phyloP scores from a whole-genome alignment of 257 asterid genomes.

The Fraxinus cuspidata region DNA sequence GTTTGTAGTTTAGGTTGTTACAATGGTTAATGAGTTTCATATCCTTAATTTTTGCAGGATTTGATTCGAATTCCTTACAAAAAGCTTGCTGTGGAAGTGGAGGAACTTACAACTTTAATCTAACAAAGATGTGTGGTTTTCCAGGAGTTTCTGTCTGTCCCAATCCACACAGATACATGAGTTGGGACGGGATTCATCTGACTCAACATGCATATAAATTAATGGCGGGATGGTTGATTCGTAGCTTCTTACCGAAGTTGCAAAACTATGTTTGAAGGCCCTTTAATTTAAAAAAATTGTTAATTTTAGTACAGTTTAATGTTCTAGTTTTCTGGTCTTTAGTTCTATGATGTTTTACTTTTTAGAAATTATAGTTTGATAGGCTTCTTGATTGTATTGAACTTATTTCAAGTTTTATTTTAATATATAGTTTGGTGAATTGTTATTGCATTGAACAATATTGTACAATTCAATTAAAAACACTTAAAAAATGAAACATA shows the following conservation, averaged over 20 bases:
- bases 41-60: conserved; percentile 1
- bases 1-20: conserved; percentile 1
- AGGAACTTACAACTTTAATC: conserved; percentile 28
- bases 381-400: background rate
- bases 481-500: no score
- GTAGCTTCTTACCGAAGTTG: conserved; percentile 1
- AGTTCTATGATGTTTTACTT: no score
- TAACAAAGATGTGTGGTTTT: conserved; percentile 15
- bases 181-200: background rate
- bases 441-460: no score
- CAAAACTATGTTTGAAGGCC: background rate
- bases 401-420: background rate
- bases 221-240: conserved; percentile 19
- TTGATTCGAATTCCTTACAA: background rate
- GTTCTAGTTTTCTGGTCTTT: background rate
- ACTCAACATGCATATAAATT: conserved; percentile 1
- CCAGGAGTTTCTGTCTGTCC: background rate
- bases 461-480: no score
- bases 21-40: background rate
- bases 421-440: background rate
- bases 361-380: background rate
- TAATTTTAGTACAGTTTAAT: background rate
- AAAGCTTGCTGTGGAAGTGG: conserved; percentile 33
- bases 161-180: background rate
- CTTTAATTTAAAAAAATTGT: no score